Evolutionary conservation across 441 rosid genomes (phyloP).

Genomic region (Isatis lusitanica): DNA sequence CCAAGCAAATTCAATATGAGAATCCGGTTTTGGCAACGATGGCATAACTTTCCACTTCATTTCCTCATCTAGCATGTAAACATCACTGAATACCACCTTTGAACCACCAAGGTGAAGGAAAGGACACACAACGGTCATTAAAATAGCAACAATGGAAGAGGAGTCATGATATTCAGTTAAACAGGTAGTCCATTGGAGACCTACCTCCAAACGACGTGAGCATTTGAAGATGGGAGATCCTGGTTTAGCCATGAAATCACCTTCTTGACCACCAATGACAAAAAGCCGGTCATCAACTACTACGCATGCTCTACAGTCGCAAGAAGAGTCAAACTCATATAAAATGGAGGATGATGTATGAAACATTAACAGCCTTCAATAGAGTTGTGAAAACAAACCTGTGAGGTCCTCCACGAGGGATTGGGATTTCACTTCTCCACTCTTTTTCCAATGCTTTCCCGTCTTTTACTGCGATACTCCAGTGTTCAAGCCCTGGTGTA

Average conservation of each 20-base stretch:
- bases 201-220: constrained; percentile 51
- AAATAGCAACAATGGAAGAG: neutral
- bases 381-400: constrained; percentile 43
- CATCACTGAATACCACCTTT: constrained; percentile 69
- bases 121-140: neutral
- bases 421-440: constrained; percentile 82
- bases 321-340: constrained; percentile 35
- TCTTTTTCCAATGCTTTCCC: constrained; percentile 73
- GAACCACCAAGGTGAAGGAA: neutral
- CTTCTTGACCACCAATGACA: constrained; percentile 95
- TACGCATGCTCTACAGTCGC: constrained; percentile 58
- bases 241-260: constrained; percentile 98
- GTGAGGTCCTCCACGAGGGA: constrained; percentile 95
- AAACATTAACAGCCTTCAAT: neutral
- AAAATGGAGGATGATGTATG: neutral
- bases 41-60: constrained; percentile 90
- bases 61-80: constrained; percentile 84
- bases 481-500: constrained; percentile 84
- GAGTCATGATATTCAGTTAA: too few species aligned
- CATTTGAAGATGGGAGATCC: constrained; percentile 75
- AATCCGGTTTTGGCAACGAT: constrained; percentile 87
- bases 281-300: constrained; percentile 69
- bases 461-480: constrained; percentile 87
- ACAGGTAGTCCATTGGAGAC: neutral
- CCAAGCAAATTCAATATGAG: constrained; percentile 98